phyloP scores from a whole-genome alignment of 352 stramenopile genomes.

The Globisporangium paroecandrum region DNA sequence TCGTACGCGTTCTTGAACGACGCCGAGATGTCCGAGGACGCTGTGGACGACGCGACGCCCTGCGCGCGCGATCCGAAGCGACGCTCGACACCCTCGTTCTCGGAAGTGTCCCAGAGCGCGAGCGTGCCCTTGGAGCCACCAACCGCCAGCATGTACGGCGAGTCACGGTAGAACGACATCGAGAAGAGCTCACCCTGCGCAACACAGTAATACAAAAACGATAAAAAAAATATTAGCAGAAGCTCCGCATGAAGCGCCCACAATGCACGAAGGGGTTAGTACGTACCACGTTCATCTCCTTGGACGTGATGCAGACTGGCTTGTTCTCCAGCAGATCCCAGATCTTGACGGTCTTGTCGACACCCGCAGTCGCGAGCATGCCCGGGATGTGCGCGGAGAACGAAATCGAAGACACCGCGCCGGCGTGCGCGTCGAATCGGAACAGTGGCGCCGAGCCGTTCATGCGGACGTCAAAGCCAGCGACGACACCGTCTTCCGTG shows the following conservation, averaged over 20 bases:
- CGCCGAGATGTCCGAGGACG: constrained; percentile 45
- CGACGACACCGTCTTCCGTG: constrained; percentile 93
- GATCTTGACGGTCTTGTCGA: constrained; percentile 98
- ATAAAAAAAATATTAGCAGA: neutral
- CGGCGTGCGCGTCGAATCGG: constrained; percentile 90
- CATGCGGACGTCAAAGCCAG: constrained; percentile 94
- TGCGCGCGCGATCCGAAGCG: constrained; percentile 79
- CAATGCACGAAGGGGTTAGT: neutral
- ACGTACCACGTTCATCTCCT: constrained; percentile 91
- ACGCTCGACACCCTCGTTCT: constrained; percentile 83
- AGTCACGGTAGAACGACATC: constrained; percentile 88
- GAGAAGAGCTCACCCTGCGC: constrained; percentile 86
- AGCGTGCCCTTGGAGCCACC: constrained; percentile 86
- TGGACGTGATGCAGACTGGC: constrained; percentile 82
- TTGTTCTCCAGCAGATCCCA: constrained; percentile 90
- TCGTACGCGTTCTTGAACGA: constrained; percentile 76
- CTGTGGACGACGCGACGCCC: constrained; percentile 22
- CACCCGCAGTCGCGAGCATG: constrained; percentile 93
- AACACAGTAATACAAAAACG: constrained; percentile 15
- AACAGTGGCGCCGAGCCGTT: constrained; percentile 92
- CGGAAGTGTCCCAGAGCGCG: constrained; percentile 87
- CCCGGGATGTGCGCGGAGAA: constrained; percentile 87
- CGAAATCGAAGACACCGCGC: constrained; percentile 79
- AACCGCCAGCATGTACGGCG: constrained; percentile 87
- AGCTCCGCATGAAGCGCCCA: neutral